A percentile compares a stretch with the other conserved stretches of the same genome.
These are phyloP conservation scores for Fusarium austroafricanum DNA, from an alignment of 2,329 filamentous ascomycete species.

Conservation along the genomic window DNA sequence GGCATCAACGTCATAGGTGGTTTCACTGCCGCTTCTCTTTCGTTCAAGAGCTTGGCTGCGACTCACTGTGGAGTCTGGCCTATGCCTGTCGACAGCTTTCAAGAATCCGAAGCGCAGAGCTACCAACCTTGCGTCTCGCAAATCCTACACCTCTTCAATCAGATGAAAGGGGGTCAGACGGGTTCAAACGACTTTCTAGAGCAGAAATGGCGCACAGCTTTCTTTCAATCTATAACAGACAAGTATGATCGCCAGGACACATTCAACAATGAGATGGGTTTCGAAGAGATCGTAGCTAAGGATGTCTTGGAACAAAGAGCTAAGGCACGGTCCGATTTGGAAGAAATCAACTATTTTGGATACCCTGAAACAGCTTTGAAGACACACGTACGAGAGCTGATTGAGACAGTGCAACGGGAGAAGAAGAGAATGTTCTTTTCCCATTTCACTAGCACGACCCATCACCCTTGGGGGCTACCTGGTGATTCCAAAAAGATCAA, in stretches of 20 bases:
- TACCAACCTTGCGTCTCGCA: slow-evolving; percentile 59
- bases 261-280: slow-evolving; percentile 49
- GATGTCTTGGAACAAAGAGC: slow-evolving; percentile 41
- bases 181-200: slow-evolving; percentile 38
- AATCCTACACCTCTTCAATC: slow-evolving; percentile 49
- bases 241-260: slow-evolving; percentile 50
- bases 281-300: slow-evolving; percentile 46
- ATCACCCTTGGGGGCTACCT: slow-evolving; percentile 46
- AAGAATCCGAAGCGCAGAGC: slow-evolving; percentile 54
- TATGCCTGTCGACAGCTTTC: slow-evolving; percentile 53
- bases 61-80: slow-evolving; percentile 57
- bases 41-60: slow-evolving; percentile 56
- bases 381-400: slow-evolving; percentile 47
- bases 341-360: slow-evolving; percentile 50
- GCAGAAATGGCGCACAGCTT: slow-evolving; percentile 48
- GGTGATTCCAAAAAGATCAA: slow-evolving; percentile 25
- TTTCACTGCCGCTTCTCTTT: slow-evolving; percentile 56
- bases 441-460: slow-evolving; percentile 52
- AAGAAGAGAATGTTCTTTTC: slow-evolving; percentile 50
- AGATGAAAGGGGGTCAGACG: slow-evolving; percentile 30
- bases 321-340: slow-evolving; percentile 21
- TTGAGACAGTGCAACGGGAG: slow-evolving; percentile 43
- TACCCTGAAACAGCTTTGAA: slow-evolving; percentile 47
- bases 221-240: slow-evolving; percentile 52
- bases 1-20: slow-evolving; percentile 55